Evolutionary conservation across 805 yeast species (phyloP).

Genomic region (Lipomyces starkeyi): DNA sequence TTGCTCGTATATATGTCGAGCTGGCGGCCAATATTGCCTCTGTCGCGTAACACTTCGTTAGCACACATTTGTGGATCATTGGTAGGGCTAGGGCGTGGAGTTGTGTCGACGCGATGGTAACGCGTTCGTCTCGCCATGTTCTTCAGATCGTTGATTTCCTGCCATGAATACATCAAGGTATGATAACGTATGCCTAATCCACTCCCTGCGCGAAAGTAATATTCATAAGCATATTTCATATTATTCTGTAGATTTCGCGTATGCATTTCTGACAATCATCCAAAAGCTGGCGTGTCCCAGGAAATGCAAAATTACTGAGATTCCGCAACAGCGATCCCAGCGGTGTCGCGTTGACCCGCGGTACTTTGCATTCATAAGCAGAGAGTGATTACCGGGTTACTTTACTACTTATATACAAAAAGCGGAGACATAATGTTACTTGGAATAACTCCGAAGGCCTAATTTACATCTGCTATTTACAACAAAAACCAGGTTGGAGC

Average conservation of each 20-base stretch:
- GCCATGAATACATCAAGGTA: no score
- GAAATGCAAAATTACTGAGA: neutral
- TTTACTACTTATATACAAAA: neutral
- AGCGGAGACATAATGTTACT: neutral
- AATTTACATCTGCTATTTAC: neutral
- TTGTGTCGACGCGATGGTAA: no score
- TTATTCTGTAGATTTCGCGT: no score
- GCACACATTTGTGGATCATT: no score
- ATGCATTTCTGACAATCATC: no score
- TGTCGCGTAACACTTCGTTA: no score
- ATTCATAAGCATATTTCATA: no score
- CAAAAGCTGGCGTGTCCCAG: neutral
- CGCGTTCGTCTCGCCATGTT: no score
- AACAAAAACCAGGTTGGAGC: neutral
- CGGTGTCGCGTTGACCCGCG: neutral
- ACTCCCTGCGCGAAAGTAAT: no score
- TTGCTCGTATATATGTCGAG: neutral
- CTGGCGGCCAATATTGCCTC: neutral
- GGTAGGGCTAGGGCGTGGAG: no score
- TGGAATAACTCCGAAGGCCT: neutral
- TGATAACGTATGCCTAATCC: no score
- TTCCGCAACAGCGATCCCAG: neutral
- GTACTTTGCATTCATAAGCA: neutral
- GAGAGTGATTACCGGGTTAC: neutral
- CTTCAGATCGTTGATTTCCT: no score